Evolutionary conservation across 441 rosid species (phyloP).

Genomic region (Erodium trifolium): DNA sequence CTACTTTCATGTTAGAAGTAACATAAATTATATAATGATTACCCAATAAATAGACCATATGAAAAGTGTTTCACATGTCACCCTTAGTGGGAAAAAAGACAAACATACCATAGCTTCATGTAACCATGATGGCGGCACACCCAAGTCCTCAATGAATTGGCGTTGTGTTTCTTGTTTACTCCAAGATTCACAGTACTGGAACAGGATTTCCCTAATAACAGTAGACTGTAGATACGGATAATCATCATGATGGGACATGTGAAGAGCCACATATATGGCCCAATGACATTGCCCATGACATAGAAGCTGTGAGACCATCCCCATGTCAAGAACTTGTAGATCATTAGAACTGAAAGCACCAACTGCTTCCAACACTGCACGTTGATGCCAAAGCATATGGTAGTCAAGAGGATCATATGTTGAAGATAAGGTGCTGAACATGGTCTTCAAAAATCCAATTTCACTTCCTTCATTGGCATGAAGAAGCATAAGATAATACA

Average conservation of each 20-base stretch:
- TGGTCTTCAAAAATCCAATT: conserved; percentile 53
- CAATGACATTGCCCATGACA: conserved; percentile 77
- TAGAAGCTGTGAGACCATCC: conserved; percentile 77
- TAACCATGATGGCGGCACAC: conserved; percentile 77
- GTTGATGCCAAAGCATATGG: conserved; percentile 99
- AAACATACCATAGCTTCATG: conserved; percentile 85
- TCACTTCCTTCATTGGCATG: conserved; percentile 61
- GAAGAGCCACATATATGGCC: conserved; percentile 93
- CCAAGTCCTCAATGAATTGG: conserved; percentile 65
- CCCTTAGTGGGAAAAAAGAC: conserved; percentile 17
- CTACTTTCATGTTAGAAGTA: not conserved
- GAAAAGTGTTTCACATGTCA: conserved; percentile 9
- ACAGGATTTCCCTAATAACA: conserved; percentile 79
- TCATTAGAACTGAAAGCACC: conserved; percentile 73
- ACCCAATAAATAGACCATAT: conserved; percentile 11
- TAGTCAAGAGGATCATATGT: conserved; percentile 92
- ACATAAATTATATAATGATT: conserved; percentile 7
- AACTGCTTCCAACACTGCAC: conserved; percentile 69
- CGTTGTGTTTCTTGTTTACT: conserved; percentile 66
- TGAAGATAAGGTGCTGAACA: conserved; percentile 89
- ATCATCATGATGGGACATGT: conserved; percentile 62
- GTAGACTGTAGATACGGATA: conserved; percentile 69
- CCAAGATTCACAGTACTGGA: conserved; percentile 90
- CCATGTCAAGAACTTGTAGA: conserved; percentile 93
- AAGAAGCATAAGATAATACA: conserved; percentile 94